Evolutionary conservation across 352 stramenopile species (phyloP), one percentile per base, ranked within the genome.

Genomic region (Globisporangium nunn): DNA sequence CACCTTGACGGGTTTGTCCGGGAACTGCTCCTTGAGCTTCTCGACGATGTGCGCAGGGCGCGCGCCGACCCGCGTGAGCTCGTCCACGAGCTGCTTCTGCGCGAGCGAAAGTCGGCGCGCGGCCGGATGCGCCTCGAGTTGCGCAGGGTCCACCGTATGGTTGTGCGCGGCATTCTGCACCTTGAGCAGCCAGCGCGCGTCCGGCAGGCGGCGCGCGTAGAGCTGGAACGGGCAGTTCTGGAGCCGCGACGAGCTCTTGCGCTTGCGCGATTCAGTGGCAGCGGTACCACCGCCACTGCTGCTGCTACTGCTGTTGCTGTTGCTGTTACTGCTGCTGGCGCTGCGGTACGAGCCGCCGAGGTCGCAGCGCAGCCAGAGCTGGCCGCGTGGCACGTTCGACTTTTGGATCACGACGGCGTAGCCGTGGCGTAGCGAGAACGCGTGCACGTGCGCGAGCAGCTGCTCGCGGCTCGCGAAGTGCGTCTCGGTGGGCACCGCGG

Each of bases 361-460:
- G 50, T 81, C 71, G 33, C 71, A 81, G 49, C 71, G 68, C 39
- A 81, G 60, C 71, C 71, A 81, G 11, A 81, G 49, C 48, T 81
- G 71, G 0, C 71, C 71, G 15, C 71, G 66, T 11, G 71, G 68
- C 50, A 77, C 54, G 39, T 81, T 81, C 23, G 71, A 81, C 52
- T 77, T 77, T 35, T 69, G 62, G 54, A 70, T 81, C 50, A 81
- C 71, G 40, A 75, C 63, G 0, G 68, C 71, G 53, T 70, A 81
- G n/a, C 71, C 71, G 17, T 75, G 58, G 5, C 56, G 41, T n/a
- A 78, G 48, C 14, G 66, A 65, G 51, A 74, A 81, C 18, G 59
- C 52, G 39, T 67, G 67, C 48, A 78, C 66, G 60, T 70, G 73
- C 44, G 56, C 35, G 31, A 81, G 60, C 18, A 81, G 71, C 54